Evolutionary conservation across 306 rosid species (phyloP), one percentile per base, ranked within the genome.

Genomic region (barrel medic (Medicago truncatula)): DNA sequence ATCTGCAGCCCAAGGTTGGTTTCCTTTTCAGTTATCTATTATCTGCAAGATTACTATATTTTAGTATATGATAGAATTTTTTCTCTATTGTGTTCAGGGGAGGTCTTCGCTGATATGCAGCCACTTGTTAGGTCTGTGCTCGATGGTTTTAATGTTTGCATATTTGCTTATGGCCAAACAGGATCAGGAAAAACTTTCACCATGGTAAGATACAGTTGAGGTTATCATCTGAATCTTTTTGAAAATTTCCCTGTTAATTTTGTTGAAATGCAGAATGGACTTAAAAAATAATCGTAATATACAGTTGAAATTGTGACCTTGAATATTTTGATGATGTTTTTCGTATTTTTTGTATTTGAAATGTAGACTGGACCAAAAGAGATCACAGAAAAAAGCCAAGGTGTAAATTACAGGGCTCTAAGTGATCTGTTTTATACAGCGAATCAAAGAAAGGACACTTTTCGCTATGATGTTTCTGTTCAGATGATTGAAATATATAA

Each of bases 401-500:
- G 98, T 59, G 98, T 94, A 80, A 94, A 94, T 76, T 94, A 91
- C 82, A 86, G 98, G 83, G 97, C 98, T 46, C 82, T 94, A 70
- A 87, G 98, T 54, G 96, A 94, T 87, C 83, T 94, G 86, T 94
- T 94, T 82, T 79, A 63, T 36, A 83, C 89, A 61, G 96, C 97
- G 71, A 88, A 86, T 79, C 95, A 90, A 84, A 87, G 98, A 81
- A 88, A 66, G 72, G 96, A 91, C 70, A 88, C 95, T 70, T 91
- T 91, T 59, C 80, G 58, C 79, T 91, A 91, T 53, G 93, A 91
- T 62, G 95, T 94, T 76, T 88, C 90, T 17, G 97, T 94, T 58
- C 98, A 94, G 82, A 94, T 94, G 98, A 92, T 94, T 78, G 98
- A 94, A 87, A 94, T 94, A 66, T 94, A 94, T 67, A 94, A 94